Conservation (phyloP, 768 basidiomycete species). For the Gelatoporia subvermispora region DNA sequence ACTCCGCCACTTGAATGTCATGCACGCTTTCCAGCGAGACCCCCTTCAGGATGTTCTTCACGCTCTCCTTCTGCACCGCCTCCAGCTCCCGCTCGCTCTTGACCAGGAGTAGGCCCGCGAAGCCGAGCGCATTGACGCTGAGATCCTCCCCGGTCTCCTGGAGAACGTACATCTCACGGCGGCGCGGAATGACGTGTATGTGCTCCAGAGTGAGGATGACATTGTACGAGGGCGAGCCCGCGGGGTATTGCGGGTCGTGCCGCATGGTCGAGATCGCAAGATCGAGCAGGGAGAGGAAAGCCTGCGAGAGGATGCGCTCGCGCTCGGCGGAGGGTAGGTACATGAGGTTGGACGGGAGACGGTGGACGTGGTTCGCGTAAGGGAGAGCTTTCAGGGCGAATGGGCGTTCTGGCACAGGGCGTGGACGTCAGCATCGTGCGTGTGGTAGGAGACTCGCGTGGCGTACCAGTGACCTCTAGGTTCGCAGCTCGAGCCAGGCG, state of each 20-base stretch:
- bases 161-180: slow-evolving; percentile 52
- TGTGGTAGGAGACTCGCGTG: background rate
- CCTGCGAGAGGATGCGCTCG: slow-evolving; percentile 45
- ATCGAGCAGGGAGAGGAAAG: slow-evolving; percentile 73
- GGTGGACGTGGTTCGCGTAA: slow-evolving; percentile 77
- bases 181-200: slow-evolving; percentile 81
- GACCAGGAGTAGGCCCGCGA: slow-evolving; percentile 84
- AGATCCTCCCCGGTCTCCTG: slow-evolving; percentile 51
- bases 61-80: slow-evolving; percentile 57
- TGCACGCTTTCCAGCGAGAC: slow-evolving; percentile 68
- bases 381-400: slow-evolving; percentile 64
- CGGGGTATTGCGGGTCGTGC: slow-evolving; percentile 56
- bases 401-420: slow-evolving; percentile 51
- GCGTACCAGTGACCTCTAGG: slow-evolving; percentile 54
- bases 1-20: slow-evolving; percentile 47
- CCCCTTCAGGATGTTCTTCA: slow-evolving; percentile 55
- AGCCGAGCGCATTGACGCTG: slow-evolving; percentile 83
- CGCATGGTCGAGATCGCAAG: slow-evolving; percentile 70
- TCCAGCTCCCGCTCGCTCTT: slow-evolving; percentile 77
- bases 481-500: slow-evolving; percentile 51
- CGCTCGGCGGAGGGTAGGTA: slow-evolving; percentile 39
- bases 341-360: slow-evolving; percentile 45
- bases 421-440: background rate
- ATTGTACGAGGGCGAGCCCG: slow-evolving; percentile 75
- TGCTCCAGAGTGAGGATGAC: slow-evolving; percentile 78